Conservation (phyloP, 768 basidiomycete species). For the Panaeolus cyanescens region DNA sequence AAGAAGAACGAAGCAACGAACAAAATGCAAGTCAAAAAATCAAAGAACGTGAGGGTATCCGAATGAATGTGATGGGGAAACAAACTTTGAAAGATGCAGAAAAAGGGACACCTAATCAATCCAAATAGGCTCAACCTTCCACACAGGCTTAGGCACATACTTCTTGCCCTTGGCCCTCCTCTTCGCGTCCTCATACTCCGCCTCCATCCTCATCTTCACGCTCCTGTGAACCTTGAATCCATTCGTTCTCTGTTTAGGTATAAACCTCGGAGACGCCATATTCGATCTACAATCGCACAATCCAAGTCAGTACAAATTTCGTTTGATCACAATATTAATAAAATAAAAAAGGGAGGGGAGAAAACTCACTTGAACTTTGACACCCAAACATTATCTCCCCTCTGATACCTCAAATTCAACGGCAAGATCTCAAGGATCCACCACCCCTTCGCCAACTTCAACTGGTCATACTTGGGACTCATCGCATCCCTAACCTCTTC, state of each 20-base stretch:
- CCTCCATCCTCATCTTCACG: conserved; percentile 56
- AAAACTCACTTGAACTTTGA: conserved; percentile 34
- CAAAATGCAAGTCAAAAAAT: no score
- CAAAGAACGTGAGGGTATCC: no score
- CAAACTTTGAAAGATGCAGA: no score
- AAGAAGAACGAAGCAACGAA: no score
- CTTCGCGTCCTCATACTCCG: conserved; percentile 36
- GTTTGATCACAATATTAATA: no score
- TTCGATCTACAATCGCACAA: conserved; percentile 32
- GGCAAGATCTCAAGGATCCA: conserved; percentile 70
- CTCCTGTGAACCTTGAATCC: conserved; percentile 53
- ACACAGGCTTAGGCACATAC: conserved; percentile 29
- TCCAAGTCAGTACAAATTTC: not conserved
- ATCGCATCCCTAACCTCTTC: conserved; percentile 66
- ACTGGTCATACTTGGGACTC: conserved; percentile 60
- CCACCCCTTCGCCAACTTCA: conserved; percentile 50
- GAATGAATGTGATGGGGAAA: no score
- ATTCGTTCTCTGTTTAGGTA: conserved; percentile 39
- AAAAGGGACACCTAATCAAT: conserved; percentile 36
- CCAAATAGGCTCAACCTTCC: conserved; percentile 34
- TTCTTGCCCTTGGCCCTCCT: conserved; percentile 27
- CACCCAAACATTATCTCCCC: conserved; percentile 36
- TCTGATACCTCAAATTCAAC: conserved; percentile 39
- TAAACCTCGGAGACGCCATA: conserved; percentile 34
- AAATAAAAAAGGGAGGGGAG: not conserved